Conservation (phyloP, 305 asterid species). For the Fraxinus sp. region DNA sequence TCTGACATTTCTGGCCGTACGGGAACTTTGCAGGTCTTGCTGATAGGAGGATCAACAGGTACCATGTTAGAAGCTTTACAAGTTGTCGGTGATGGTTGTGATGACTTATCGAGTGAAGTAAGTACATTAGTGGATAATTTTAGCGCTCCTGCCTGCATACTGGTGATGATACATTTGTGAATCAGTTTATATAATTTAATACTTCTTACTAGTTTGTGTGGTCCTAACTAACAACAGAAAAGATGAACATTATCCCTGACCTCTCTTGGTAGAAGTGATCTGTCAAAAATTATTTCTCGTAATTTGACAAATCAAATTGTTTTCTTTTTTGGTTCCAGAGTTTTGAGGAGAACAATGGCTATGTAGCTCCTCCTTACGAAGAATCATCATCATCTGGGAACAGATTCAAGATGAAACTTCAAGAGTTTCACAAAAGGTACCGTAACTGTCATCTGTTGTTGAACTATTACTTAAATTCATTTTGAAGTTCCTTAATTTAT, state of each 20-base stretch:
- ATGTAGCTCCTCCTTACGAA: conserved; percentile 77
- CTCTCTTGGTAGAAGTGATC: conserved; percentile 18
- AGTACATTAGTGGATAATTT: conserved; percentile 23
- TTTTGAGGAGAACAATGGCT: conserved; percentile 66
- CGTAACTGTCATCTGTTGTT: conserved; percentile 8
- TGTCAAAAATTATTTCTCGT: background rate
- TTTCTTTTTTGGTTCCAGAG: conserved; percentile 44
- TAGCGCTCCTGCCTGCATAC: background rate
- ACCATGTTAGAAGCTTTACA: conserved; percentile 94
- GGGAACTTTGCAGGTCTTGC: conserved; percentile 66
- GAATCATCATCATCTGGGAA: conserved; percentile 82
- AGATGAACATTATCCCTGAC: conserved; percentile 7
- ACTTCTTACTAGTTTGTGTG: conserved; percentile 2
- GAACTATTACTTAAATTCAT: conserved; percentile 4
- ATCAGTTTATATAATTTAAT: conserved; percentile 14
- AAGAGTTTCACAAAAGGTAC: conserved; percentile 81
- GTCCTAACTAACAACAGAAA: conserved; percentile 8
- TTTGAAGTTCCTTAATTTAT: conserved; percentile 8
- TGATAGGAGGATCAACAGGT: conserved; percentile 99
- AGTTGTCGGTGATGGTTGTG: conserved; percentile 86
- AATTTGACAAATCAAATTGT: background rate
- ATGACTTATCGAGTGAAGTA: conserved; percentile 70
- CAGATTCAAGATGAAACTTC: conserved; percentile 87
- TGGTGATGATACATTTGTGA: conserved; percentile 12
- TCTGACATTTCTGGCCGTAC: conserved; percentile 16